Conservation (phyloP, 805 yeast genomes). For the Tetrapisispora phaffii region DNA sequence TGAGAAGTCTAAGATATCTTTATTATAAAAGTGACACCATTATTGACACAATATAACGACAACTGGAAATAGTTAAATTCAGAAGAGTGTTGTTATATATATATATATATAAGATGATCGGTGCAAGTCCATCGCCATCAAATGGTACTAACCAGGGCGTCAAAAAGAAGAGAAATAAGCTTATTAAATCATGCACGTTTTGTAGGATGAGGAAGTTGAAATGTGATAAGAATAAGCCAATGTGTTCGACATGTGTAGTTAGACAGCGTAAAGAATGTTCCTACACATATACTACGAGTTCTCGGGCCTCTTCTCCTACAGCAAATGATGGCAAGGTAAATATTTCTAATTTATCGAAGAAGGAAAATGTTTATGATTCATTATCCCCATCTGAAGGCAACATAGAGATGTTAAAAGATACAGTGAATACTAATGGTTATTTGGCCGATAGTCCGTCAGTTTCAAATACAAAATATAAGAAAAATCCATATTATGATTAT, state of each 20-base stretch:
- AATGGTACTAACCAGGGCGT: not conserved
- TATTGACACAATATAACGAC: no score
- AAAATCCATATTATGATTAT: slow-evolving; percentile 8
- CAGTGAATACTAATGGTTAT: not conserved
- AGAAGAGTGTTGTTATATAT: no score
- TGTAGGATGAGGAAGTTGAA: slow-evolving; percentile 24
- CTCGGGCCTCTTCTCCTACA: not conserved
- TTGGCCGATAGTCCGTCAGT: no score
- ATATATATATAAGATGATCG: no score
- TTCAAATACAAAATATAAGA: no score
- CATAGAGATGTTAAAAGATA: no score
- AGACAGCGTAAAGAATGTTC: slow-evolving; percentile 13
- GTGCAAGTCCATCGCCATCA: not conserved
- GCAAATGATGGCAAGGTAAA: not conserved
- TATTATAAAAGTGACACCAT: no score
- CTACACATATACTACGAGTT: slow-evolving; percentile 7
- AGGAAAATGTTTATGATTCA: no score
- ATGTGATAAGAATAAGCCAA: slow-evolving; percentile 23
- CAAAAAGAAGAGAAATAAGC: slow-evolving; percentile 15
- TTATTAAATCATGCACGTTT: slow-evolving; percentile 22
- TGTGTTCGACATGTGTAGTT: slow-evolving; percentile 20
- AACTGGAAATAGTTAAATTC: no score
- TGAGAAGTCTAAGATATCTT: no score
- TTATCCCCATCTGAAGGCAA: no score
- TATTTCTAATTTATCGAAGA: no score